phyloP scores from a whole-genome alignment of 2,329 filamentous ascomycete genomes.

The Pezicula carpinea region DNA sequence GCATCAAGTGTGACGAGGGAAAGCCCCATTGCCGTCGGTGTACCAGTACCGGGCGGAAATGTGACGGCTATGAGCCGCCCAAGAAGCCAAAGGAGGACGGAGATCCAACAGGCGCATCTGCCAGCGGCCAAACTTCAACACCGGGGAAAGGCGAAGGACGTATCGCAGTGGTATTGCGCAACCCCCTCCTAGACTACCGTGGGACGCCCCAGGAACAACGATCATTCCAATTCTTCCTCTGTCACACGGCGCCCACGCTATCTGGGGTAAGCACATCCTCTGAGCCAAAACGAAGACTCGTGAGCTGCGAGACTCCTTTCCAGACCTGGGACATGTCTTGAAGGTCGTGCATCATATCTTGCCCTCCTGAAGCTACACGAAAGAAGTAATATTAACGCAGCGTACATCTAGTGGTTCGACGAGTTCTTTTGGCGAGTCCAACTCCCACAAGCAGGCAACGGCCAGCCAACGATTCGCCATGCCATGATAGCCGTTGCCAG shows the following conservation, averaged over 20 bases:
- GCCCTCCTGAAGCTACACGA: too few relatives aligned
- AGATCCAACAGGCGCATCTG: background rate
- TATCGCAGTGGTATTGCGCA: slow-evolving; percentile 33
- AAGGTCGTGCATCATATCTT: too few relatives aligned
- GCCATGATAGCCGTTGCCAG: slow-evolving; percentile 33
- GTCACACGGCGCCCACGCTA: slow-evolving; percentile 37
- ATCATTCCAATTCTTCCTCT: slow-evolving; percentile 43
- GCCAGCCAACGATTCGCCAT: slow-evolving; percentile 29
- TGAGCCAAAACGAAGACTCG: too few relatives aligned
- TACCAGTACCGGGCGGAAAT: slow-evolving; percentile 3
- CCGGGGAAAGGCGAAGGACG: slow-evolving; percentile 24
- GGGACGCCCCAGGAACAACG: slow-evolving; percentile 25
- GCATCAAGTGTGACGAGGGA: slow-evolving; percentile 4
- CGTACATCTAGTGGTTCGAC: too few relatives aligned
- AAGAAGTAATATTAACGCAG: too few relatives aligned
- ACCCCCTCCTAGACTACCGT: slow-evolving; percentile 34
- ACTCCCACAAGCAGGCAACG: slow-evolving; percentile 30
- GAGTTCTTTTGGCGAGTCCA: slow-evolving; percentile 32
- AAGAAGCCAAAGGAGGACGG: slow-evolving; percentile 2
- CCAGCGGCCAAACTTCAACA: slow-evolving; percentile 11
- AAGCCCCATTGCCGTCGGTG: slow-evolving; percentile 1
- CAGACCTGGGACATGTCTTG: too few relatives aligned
- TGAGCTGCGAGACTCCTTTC: too few relatives aligned
- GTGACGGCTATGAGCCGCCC: slow-evolving; percentile 3
- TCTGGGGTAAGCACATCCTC: too few relatives aligned